Percentiles rank a stretch among this genome's conserved stretches.
Evolutionary conservation across 164 flowering plant genomes (phyloP).

Genomic region (Aristolochia fimbriata): DNA sequence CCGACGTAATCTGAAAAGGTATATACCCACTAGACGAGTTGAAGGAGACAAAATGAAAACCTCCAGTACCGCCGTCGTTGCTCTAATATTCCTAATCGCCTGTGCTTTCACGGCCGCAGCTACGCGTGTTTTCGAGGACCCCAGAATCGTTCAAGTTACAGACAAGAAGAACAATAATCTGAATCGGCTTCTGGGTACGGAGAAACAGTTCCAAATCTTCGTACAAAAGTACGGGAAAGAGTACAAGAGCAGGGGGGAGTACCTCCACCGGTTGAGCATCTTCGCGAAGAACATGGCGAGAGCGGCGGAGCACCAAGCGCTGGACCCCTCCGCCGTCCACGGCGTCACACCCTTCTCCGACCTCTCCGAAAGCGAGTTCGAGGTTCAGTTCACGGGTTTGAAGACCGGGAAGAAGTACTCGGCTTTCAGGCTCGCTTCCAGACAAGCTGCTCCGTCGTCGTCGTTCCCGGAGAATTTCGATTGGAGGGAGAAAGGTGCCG

Average conservation of each 20-base stretch:
- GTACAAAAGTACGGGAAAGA: constrained; percentile 45
- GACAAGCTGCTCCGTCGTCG: constrained; percentile 22
- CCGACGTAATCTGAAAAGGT: too few species aligned
- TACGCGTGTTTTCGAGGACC: constrained; percentile 7
- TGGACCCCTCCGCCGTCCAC: constrained; percentile 75
- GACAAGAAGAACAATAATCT: constrained; percentile 14
- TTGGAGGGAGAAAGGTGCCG: constrained; percentile 89
- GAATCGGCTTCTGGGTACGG: constrained; percentile 21
- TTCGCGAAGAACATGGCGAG: constrained; percentile 50
- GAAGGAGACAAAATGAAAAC: neutral
- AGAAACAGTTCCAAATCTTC: constrained; percentile 39
- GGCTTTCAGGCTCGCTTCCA: too few species aligned
- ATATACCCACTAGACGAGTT: neutral
- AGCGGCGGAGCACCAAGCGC: constrained; percentile 69
- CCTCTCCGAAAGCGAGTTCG: constrained; percentile 63
- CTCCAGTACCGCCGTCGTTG: too few species aligned
- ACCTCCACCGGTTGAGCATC: constrained; percentile 51
- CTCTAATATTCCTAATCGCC: constrained; percentile 14
- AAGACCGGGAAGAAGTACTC: constrained; percentile 15
- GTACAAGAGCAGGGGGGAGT: constrained; percentile 56
- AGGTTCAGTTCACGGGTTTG: constrained; percentile 44
- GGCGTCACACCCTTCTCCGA: constrained; percentile 83
- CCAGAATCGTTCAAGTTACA: constrained; percentile 41
- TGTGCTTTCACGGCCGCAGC: constrained; percentile 14
- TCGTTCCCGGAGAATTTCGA: constrained; percentile 65